Evolutionary conservation across 2,329 filamentous ascomycete species (phyloP).

Genomic region (Fusarium sterilihyphosum): DNA sequence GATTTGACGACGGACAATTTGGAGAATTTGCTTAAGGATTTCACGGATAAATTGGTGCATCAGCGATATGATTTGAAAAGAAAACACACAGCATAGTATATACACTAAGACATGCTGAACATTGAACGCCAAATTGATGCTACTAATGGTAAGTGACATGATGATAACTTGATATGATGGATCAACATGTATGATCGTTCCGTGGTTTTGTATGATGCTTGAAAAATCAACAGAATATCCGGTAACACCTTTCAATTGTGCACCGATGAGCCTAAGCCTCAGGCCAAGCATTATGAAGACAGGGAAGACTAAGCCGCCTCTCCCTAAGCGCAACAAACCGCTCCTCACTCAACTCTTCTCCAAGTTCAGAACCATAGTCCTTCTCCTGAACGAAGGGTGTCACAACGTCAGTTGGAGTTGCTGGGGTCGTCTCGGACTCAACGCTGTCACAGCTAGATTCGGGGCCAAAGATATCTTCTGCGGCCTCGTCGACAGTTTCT

Average conservation of each 20-base stretch:
- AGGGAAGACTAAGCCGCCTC: slow-evolving; percentile 46
- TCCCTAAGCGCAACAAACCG: slow-evolving; percentile 7
- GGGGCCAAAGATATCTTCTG: slow-evolving; percentile 22
- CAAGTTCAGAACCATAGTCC: not conserved
- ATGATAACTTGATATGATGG: not conserved
- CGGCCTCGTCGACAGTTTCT: slow-evolving; percentile 42
- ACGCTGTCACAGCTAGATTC: slow-evolving; percentile 6
- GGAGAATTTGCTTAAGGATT: slow-evolving; percentile 75
- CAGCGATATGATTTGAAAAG: slow-evolving; percentile 29
- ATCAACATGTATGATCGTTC: not conserved
- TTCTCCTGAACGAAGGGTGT: not conserved
- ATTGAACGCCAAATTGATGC: slow-evolving; percentile 11
- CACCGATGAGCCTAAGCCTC: slow-evolving; percentile 4
- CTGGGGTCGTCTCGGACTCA: slow-evolving; percentile 1
- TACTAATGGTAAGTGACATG: slow-evolving; percentile 24
- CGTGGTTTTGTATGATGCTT: not conserved
- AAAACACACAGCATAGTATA: slow-evolving; percentile 26
- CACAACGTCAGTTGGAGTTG: not conserved
- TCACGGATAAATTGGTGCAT: slow-evolving; percentile 18
- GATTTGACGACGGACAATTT: slow-evolving; percentile 89
- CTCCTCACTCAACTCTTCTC: not conserved
- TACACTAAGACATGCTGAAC: slow-evolving; percentile 8
- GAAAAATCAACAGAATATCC: not conserved
- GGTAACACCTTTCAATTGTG: not conserved
- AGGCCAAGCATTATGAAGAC: slow-evolving; percentile 41